Base-by-base conservation (phyloP, 2,329 filamentous ascomycete genomes). In the Diaporthe citrichinensis region DNA sequence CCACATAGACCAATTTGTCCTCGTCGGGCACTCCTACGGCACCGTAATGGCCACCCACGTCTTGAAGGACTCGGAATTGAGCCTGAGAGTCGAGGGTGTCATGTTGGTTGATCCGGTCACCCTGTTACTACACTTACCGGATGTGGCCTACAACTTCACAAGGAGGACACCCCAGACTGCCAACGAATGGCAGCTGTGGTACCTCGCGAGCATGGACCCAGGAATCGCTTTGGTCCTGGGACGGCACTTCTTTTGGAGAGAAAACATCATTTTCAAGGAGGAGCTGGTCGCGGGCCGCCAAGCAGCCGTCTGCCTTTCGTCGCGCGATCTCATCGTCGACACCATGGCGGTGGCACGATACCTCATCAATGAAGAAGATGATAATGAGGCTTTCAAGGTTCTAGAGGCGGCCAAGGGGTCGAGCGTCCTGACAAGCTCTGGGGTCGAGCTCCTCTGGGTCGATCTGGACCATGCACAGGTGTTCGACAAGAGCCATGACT, bases 91-190 rank as follows among this genome's bases (percentile, higher is more conserved):
- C 23, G 86, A 80, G 9, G 85, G 86, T 0, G 79, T 85, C 8
- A 82, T 89, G 34, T 83, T 90, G 53, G 83, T 90, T 71, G 89
- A 94, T 80, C 93, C 93, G 0, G 91, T 94, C 14, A 90, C 89
- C 34, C 88, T 94, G 72, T 83, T 94, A 73, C 86, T 95, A 46
- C 93, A 95, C 81, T 86, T 93, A 49, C 93, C 93, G 1, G 88
- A 93, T 76, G 91, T 94, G 44, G 92, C 92, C 15, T 94, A 91
- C 85, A 95, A 94, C 83, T 94, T 95, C 81, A 92, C 90, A 15
- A 84, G 88, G 76, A 84, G 89, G 39, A 81, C 77, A 72, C 90
- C 90, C 4, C 84, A 78, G 80, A 84, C 74, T 74, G 92, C 93
- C n/a, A 94, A 93, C 77, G 92, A 95, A 82, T 92, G 90, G 85